Conservation (phyloP, 208 protist species). For the Leishmania lainsoni region DNA sequence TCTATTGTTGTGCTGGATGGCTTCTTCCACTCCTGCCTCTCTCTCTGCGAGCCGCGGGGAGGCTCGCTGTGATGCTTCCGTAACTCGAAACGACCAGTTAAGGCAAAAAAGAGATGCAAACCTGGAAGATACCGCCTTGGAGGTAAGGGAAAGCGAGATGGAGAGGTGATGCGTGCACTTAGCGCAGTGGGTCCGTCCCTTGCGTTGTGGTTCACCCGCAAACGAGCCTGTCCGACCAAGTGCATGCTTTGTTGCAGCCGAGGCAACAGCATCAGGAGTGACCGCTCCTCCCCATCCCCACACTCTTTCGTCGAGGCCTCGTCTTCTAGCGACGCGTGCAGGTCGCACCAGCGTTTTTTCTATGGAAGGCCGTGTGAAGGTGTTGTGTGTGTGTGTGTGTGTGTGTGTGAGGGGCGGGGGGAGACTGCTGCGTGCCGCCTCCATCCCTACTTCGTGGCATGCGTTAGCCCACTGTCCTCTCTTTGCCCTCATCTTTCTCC, state of each 20-base stretch:
- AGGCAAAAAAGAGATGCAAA: background rate
- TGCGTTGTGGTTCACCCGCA: background rate
- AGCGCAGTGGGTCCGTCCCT: background rate
- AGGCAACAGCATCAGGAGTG: background rate
- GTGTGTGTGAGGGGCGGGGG: background rate
- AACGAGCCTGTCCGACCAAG: background rate
- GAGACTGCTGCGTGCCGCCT: no score
- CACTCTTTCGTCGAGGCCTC: background rate
- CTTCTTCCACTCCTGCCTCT: background rate
- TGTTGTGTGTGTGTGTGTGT: background rate
- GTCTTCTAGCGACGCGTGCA: background rate
- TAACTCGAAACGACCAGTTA: background rate
- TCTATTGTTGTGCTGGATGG: background rate
- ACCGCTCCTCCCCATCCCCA: no score
- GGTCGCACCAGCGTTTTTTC: background rate
- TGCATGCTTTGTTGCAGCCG: background rate
- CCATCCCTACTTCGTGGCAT: background rate
- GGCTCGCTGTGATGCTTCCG: background rate
- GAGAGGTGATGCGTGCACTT: background rate
- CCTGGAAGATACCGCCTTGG: background rate
- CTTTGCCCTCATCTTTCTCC: background rate
- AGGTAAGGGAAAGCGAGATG: background rate
- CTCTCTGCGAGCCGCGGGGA: background rate
- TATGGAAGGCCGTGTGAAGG: background rate
- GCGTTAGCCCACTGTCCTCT: background rate